Base-by-base conservation (phyloP, 2,329 filamentous ascomycete species). In the Fusarium sulawesiense region DNA sequence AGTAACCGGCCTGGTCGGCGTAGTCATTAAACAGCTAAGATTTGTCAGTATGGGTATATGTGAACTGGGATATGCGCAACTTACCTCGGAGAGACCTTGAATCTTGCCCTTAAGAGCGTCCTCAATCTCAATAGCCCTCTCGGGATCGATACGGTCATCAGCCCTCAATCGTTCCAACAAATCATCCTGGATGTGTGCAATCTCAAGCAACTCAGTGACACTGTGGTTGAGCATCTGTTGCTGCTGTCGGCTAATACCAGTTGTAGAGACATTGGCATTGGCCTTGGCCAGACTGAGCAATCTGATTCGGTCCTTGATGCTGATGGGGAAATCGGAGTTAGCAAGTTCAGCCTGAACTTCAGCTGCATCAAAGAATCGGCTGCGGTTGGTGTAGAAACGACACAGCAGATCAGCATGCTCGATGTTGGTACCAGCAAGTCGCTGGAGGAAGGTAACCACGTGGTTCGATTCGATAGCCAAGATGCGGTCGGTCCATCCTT, bases 151-250 rank as follows among this genome's bases (percentile, higher is more conserved):
- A 45, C 96, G 89, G 2, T 83, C 78, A 70, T 99, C 96, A 12
- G 86, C 86, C 76, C 86, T 89, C 55, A 99, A 83, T 47, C 93
- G 88, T 77, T 94, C 91, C 25, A 98, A 80, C 44, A 98, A 81
- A 74, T 99, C 96, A 76, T 97, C 93, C 79, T 99, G 96, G 56
- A 99, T 96, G 76, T 96, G 95, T 16, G 94, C 95, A 51, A 98
- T 89, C 74, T 99, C 96, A 12, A 99, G 88, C 46, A 97, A 85
- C 72, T 96, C 94, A 4, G 90, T 90, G 25, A 98, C 92, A 67
- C 93, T 90, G 74, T 97, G 93, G 60, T 95, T 88, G 29, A 98
- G 85, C 64, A 94, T 87, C 79, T 98, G 96, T 78, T 96, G 92
- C 65, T 91, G 88, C 76, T 95, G 92, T 51, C 93, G 88, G 71